phyloP scores from a whole-genome alignment of 2,329 filamentous ascomycete genomes.

The Fusarium goolgardi region DNA sequence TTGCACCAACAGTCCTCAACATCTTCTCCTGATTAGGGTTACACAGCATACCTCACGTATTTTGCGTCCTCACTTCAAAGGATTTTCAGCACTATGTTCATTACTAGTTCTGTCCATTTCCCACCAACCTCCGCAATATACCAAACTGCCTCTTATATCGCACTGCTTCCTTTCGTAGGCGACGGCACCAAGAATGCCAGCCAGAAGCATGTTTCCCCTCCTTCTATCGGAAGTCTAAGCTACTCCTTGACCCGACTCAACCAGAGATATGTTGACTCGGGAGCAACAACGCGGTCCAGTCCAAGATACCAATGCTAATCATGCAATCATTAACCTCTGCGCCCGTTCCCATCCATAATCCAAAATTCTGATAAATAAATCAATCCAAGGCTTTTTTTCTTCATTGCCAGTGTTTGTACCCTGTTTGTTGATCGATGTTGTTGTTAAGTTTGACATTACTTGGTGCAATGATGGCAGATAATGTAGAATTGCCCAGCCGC shows the following conservation, averaged over 20 bases:
- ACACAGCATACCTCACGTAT: constrained; percentile 6
- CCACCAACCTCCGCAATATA: constrained; percentile 40
- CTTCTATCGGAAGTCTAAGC: constrained; percentile 17
- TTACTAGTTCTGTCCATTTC: constrained; percentile 48
- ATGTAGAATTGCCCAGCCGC: constrained; percentile 8
- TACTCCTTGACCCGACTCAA: constrained; percentile 29
- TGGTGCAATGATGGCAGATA: constrained; percentile 1
- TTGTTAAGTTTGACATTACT: constrained; percentile 12
- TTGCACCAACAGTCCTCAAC: constrained; percentile 2
- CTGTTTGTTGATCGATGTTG: constrained; percentile 18
- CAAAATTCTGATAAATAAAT: constrained; percentile 35
- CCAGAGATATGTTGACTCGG: constrained; percentile 29
- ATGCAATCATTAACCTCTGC: constrained; percentile 53
- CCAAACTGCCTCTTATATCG: constrained; percentile 33
- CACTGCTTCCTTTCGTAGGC: constrained; percentile 19
- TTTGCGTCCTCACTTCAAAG: background rate
- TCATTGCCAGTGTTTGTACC: constrained; percentile 25
- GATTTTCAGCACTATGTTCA: constrained; percentile 47
- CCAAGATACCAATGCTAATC: constrained; percentile 53
- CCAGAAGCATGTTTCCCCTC: constrained; percentile 25
- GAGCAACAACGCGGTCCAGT: constrained; percentile 44
- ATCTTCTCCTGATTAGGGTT: background rate
- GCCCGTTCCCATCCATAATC: constrained; percentile 42
- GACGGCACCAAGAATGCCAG: constrained; percentile 28
- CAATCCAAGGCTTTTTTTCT: constrained; percentile 17